These are phyloP conservation scores for Solanum neorickii DNA, from an alignment of 257 asterid genomes.

Conservation along the genomic window DNA sequence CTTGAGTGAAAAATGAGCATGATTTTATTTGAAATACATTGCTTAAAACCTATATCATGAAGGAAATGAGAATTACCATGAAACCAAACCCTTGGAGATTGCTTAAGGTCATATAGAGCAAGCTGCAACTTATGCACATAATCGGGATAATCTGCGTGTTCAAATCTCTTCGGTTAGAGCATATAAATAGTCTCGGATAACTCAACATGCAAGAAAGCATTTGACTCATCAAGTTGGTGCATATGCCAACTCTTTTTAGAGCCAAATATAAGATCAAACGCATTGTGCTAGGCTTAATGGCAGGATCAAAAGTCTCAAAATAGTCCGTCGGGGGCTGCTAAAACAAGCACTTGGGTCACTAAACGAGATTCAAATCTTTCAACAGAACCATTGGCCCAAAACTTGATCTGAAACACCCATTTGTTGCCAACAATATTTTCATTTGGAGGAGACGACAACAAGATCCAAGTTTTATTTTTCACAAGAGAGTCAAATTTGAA, in stretches of 20 bases:
- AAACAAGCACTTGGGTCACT: too few relatives aligned
- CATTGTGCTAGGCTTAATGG: too few relatives aligned
- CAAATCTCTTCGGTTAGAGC: not conserved
- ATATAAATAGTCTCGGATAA: not conserved
- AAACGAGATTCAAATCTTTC: too few relatives aligned
- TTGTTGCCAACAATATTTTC: too few relatives aligned
- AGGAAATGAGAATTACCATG: not conserved
- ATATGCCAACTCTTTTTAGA: not conserved
- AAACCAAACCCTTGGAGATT: not conserved
- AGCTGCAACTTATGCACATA: not conserved
- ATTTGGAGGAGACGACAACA: too few relatives aligned
- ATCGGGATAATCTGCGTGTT: not conserved
- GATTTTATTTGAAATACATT: not conserved
- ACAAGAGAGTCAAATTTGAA: too few relatives aligned
- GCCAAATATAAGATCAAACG: too few relatives aligned
- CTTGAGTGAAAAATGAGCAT: not conserved
- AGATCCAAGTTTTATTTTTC: too few relatives aligned
- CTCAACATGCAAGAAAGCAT: not conserved
- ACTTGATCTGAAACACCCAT: too few relatives aligned
- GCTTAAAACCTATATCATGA: not conserved
- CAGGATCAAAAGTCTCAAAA: too few relatives aligned
- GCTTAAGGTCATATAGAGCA: not conserved
- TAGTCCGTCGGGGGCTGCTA: too few relatives aligned
- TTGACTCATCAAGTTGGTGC: not conserved
- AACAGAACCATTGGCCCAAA: too few relatives aligned